Evolutionary conservation across 2,329 filamentous ascomycete genomes (phyloP).

Genomic region (Epichloe elymi): DNA sequence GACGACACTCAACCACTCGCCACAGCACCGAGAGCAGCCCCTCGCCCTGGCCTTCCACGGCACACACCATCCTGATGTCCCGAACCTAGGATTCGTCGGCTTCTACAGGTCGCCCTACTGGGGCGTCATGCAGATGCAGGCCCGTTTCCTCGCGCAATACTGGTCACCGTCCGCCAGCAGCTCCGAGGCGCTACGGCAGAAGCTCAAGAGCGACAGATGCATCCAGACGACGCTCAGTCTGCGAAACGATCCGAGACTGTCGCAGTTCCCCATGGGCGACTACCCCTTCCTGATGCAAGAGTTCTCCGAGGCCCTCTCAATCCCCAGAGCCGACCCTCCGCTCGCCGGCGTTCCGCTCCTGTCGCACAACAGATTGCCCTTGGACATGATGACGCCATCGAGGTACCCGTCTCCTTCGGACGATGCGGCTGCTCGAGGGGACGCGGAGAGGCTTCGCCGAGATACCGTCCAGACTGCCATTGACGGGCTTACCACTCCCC

Average conservation of each 20-base stretch:
- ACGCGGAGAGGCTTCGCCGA: conserved; percentile 29
- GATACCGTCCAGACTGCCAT: conserved; percentile 31
- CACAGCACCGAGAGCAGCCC: conserved; percentile 41
- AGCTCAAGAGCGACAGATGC: conserved; percentile 30
- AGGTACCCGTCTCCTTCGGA: conserved; percentile 32
- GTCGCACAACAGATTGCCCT: conserved; percentile 26
- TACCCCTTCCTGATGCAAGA: conserved; percentile 65
- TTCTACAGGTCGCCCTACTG: conserved; percentile 79
- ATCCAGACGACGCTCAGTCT: conserved; percentile 35
- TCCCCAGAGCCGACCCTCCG: conserved; percentile 28
- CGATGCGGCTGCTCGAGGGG: conserved; percentile 22
- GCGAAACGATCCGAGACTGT: conserved; percentile 37
- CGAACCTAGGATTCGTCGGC: conserved; percentile 63
- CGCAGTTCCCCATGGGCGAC: conserved; percentile 74
- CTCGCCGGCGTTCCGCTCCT: conserved; percentile 17
- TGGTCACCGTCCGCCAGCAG: conserved; percentile 34
- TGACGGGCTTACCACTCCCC: conserved; percentile 27
- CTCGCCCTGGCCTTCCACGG: conserved; percentile 56
- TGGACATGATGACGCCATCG: conserved; percentile 44
- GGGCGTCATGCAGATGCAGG: conserved; percentile 81
- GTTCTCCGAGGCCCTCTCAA: conserved; percentile 44
- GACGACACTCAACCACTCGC: conserved; percentile 42
- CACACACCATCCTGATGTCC: conserved; percentile 45
- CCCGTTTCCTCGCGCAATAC: conserved; percentile 48
- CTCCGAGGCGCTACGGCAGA: conserved; percentile 20